A percentile compares a stretch with the other conserved stretches of the same genome.
phyloP scores from a whole-genome alignment of 768 basidiomycete species.

The Pulveroboletus sp. region DNA sequence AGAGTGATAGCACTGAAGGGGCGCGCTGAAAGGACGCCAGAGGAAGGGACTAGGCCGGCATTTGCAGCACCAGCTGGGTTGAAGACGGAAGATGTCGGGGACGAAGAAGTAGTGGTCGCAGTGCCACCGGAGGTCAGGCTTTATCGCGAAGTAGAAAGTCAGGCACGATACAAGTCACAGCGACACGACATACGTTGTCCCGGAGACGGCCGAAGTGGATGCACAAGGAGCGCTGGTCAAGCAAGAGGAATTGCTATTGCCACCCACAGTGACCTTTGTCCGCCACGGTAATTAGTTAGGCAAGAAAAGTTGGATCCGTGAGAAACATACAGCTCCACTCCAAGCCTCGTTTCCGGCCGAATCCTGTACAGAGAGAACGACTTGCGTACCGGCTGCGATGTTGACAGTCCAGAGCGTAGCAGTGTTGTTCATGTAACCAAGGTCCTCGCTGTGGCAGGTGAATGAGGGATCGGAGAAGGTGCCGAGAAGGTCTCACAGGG shows the following conservation, averaged over 20 bases:
- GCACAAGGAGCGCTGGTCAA: slow-evolving; percentile 16
- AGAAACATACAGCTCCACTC: slow-evolving; percentile 50
- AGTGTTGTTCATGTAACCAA: slow-evolving; percentile 49
- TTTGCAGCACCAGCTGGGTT: slow-evolving; percentile 32
- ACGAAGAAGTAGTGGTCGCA: not conserved
- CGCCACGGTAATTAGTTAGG: not conserved
- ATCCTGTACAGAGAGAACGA: slow-evolving; percentile 54
- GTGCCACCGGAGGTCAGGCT: slow-evolving; percentile 4
- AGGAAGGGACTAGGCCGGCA: slow-evolving; percentile 23
- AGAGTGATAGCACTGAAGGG: slow-evolving; percentile 22
- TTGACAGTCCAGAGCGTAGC: slow-evolving; percentile 37
- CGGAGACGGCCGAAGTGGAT: slow-evolving; percentile 4
- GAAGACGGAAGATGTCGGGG: slow-evolving; percentile 12
- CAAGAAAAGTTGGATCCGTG: not conserved
- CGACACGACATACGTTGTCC: not conserved
- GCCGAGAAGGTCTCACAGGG: slow-evolving; percentile 44
- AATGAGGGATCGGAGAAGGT: not conserved
- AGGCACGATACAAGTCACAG: not conserved
- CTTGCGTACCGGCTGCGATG: slow-evolving; percentile 43
- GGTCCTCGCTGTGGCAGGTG: slow-evolving; percentile 44
- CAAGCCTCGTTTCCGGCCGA: slow-evolving; percentile 55
- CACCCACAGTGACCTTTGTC: slow-evolving; percentile 33
- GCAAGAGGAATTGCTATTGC: slow-evolving; percentile 37
- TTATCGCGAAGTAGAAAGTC: slow-evolving; percentile 1
- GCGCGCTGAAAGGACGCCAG: slow-evolving; percentile 24